Conservation (phyloP, 2,329 filamentous ascomycete species). For the Lachnellula arida region DNA sequence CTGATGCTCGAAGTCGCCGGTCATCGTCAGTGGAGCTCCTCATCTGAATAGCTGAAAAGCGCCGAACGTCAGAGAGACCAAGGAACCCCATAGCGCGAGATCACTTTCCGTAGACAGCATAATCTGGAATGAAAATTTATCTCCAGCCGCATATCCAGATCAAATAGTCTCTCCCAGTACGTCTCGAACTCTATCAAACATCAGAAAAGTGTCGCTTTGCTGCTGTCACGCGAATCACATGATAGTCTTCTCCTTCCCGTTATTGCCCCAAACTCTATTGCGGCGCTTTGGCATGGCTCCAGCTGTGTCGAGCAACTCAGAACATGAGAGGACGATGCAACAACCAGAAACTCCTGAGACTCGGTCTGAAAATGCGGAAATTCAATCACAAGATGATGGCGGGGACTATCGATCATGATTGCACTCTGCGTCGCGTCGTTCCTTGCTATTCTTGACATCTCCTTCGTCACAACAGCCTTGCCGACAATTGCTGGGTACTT, state of each 20-base stretch:
- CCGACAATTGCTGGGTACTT: conserved; percentile 50
- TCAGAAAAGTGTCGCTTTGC: conserved; percentile 5
- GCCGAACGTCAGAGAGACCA: conserved; percentile 1
- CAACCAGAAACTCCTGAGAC: conserved; percentile 4
- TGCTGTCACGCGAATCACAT: conserved; percentile 3
- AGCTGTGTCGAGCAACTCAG: conserved; percentile 5
- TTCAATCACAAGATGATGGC: conserved; percentile 6
- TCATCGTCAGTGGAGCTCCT: background rate
- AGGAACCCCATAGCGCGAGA: background rate
- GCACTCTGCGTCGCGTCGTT: conserved; percentile 5
- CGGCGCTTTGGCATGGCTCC: conserved; percentile 7
- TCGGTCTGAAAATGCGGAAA: conserved; percentile 7
- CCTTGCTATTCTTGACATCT: conserved; percentile 24
- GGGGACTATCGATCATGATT: conserved; percentile 10
- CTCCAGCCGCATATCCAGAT: conserved; percentile 3
- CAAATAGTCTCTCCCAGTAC: conserved; percentile 5
- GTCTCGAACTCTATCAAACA: conserved; percentile 4
- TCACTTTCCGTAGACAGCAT: background rate
- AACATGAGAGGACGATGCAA: conserved; percentile 3
- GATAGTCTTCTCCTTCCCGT: background rate
- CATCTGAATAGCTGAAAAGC: conserved; percentile 6
- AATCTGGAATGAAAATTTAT: conserved; percentile 4
- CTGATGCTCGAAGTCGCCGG: conserved; percentile 4
- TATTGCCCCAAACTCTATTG: conserved; percentile 6
- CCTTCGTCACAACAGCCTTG: conserved; percentile 53